Base-by-base conservation (phyloP, 805 yeast species). In the Barnettozyma salicaria region DNA sequence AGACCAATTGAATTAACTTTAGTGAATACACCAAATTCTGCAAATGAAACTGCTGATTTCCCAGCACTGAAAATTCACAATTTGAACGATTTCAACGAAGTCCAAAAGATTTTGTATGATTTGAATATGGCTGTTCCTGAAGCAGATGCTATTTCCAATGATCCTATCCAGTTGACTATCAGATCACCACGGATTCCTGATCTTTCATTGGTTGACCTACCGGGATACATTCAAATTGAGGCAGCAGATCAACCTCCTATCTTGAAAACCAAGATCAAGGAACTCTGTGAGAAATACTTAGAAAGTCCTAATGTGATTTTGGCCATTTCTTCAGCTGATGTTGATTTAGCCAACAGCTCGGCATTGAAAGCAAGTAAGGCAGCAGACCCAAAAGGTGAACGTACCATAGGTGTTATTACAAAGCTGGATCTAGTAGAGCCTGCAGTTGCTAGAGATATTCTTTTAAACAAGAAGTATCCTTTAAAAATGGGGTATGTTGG, bases 251-350 rank as follows among this genome's bases (percentile, higher is more conserved):
- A 92, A 61, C 99, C 99, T 1, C 61, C 70, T 4, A 85, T 80
- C 40, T 70, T 92, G 42, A 90, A 90, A 53, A 70, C 72, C 21
- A 84, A 79, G 55, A 92, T 92, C 49, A 68, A 85, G 41, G 76
- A 70, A 36, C 66, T 92, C 21, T 92, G 97, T 61, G 84, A 84
- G 48, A 76, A 77, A 56, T 92, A 92, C 55, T 69, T 92, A 43
- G 86, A 83, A 52, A 80, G 82, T 12, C 99, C 99, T 17, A 92
- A 92, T 55, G 86, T 92, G 35, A 92, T 92, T 27, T 68, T 92
- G 50, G 98, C 98, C 0, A 92, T 94, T 19, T 86, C 96, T 9
- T 87, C 98, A 0, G 98, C 98, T 0, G 97, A 92, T 61, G 99
- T 92, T 3, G 99, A 92, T 65, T 67, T 92, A 51, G 98, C 98